Percentiles rank a stretch among this genome's conserved stretches.
Evolutionary conservation across 2,329 filamentous ascomycete species (phyloP).

Genomic region (Pochonia chlamydosporia): DNA sequence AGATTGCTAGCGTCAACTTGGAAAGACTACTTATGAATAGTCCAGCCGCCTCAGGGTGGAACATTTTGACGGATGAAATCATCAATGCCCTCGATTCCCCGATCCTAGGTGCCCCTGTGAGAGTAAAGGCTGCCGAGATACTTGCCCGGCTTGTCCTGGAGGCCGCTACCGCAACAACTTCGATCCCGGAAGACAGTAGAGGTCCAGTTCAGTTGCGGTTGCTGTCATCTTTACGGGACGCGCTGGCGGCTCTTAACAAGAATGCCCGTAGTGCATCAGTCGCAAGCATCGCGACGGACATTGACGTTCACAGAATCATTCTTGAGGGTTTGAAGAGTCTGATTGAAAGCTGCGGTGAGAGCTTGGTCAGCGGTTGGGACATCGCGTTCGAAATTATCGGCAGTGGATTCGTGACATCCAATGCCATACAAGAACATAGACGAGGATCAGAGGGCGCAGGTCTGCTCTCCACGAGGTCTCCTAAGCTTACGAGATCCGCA

Average conservation of each 20-base stretch:
- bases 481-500: conserved; percentile 74
- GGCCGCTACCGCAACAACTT: conserved; percentile 49
- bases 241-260: conserved; percentile 49
- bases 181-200: conserved; percentile 43
- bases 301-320: conserved; percentile 74
- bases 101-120: conserved; percentile 43
- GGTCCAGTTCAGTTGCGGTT: conserved; percentile 66
- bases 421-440: conserved; percentile 25
- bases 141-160: conserved; percentile 54
- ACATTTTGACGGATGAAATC: conserved; percentile 53
- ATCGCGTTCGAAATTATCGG: conserved; percentile 80
- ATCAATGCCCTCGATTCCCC: conserved; percentile 44
- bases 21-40: conserved; percentile 64
- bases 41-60: conserved; percentile 70
- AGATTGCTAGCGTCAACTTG: conserved; percentile 69
- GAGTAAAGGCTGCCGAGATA: conserved; percentile 58
- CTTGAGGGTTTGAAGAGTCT: conserved; percentile 77
- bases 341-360: conserved; percentile 84
- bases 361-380: conserved; percentile 76
- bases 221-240: conserved; percentile 58
- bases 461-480: conserved; percentile 51
- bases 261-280: conserved; percentile 48
- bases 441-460: conserved; percentile 22
- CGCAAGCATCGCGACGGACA: conserved; percentile 56
- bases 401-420: conserved; percentile 62